Evolutionary conservation across 2,329 filamentous ascomycete genomes (phyloP).

Genomic region (Thelonectria rubi): DNA sequence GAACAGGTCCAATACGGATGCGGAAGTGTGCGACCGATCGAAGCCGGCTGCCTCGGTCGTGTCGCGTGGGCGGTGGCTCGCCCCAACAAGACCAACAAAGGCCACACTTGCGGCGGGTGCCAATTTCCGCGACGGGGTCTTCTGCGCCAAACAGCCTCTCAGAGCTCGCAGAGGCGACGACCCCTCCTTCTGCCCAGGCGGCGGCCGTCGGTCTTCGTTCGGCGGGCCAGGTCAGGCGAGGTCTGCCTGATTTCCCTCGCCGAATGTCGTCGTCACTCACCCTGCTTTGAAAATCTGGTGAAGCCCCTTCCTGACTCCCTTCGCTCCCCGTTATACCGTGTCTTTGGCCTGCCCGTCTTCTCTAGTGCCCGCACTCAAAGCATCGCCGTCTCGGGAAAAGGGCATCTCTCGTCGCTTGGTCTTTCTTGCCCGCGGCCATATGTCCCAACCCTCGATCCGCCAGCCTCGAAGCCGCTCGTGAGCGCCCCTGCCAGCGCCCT

Average conservation of each 20-base stretch:
- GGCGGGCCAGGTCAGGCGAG: slow-evolving; percentile 27
- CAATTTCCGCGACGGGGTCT: slow-evolving; percentile 32
- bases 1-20: slow-evolving; percentile 6
- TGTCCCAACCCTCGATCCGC: slow-evolving; percentile 20
- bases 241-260: slow-evolving; percentile 35
- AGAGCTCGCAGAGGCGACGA: slow-evolving; percentile 1
- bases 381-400: slow-evolving; percentile 33
- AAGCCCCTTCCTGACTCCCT: slow-evolving; percentile 42
- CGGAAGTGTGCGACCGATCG: slow-evolving; percentile 1
- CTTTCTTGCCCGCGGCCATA: slow-evolving; percentile 12
- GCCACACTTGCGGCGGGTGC: slow-evolving; percentile 33
- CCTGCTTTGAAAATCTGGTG: slow-evolving; percentile 44
- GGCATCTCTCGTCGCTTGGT: slow-evolving; percentile 22
- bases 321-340: slow-evolving; percentile 40
- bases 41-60: slow-evolving; percentile 28
- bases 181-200: slow-evolving; percentile 3
- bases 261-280: slow-evolving; percentile 36
- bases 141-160: neutral
- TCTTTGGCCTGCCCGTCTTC: slow-evolving; percentile 29
- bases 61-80: slow-evolving; percentile 23
- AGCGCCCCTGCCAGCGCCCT: slow-evolving; percentile 34
- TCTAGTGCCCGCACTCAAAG: slow-evolving; percentile 36
- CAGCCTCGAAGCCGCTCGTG: slow-evolving; percentile 27
- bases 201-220: slow-evolving; percentile 9
- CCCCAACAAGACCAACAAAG: slow-evolving; percentile 19